Conservation (phyloP, 768 basidiomycete species). For the Pleurotus pulmonarius region DNA sequence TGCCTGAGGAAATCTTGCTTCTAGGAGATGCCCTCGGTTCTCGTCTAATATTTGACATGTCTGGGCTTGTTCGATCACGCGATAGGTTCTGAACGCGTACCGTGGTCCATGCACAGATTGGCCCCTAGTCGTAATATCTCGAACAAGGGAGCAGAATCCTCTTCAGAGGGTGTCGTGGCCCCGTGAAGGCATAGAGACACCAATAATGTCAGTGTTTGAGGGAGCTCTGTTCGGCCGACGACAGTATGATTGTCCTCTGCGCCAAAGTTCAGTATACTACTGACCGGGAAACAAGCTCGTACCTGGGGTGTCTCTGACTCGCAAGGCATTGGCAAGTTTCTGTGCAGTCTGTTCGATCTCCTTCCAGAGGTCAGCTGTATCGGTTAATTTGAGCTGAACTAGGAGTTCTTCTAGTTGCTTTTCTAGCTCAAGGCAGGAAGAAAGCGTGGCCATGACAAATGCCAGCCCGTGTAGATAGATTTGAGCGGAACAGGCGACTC, state of each 20-base stretch:
- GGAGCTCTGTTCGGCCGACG: conserved; percentile 63
- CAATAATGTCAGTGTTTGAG: conserved; percentile 60
- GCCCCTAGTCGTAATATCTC: conserved; percentile 78
- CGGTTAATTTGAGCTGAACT: conserved; percentile 20
- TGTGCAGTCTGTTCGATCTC: conserved; percentile 49
- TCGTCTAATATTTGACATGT: conserved; percentile 44
- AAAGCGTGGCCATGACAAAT: not conserved
- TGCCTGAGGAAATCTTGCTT: conserved; percentile 65
- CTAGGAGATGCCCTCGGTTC: conserved; percentile 68
- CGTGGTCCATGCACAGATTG: conserved; percentile 83
- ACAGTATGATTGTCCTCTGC: conserved; percentile 69
- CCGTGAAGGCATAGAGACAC: conserved; percentile 53
- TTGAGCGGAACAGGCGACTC: not conserved
- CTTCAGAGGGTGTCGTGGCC: conserved; percentile 37
- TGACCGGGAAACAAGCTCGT: conserved; percentile 12
- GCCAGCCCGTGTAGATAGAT: not conserved
- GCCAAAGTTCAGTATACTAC: conserved; percentile 11
- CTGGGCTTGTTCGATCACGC: not conserved
- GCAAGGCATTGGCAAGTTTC: conserved; percentile 59
- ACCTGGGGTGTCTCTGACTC: conserved; percentile 54
- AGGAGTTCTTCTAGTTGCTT: conserved; percentile 31
- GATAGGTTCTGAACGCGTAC: conserved; percentile 26
- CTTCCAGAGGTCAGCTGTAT: conserved; percentile 41
- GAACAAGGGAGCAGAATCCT: conserved; percentile 48
- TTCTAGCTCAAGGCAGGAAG: conserved; percentile 19